phyloP scores from a whole-genome alignment of 192 early-diverging fungal genomes.

The Gonapodya prolifera region DNA sequence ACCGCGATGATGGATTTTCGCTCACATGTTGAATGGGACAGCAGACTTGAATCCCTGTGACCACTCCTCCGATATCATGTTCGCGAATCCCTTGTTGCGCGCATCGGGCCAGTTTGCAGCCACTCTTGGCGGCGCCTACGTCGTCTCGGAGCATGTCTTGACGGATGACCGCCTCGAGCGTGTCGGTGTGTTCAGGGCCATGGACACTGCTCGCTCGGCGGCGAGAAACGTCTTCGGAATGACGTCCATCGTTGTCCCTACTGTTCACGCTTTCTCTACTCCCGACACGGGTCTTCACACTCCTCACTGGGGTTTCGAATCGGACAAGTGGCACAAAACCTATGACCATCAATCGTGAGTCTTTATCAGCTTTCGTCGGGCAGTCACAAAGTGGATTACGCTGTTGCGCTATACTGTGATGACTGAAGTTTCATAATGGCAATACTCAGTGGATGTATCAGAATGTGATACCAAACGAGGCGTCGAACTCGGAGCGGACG shows the following conservation, averaged over 20 bases:
- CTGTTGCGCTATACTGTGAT: conserved; percentile 5
- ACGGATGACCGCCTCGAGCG: conserved; percentile 25
- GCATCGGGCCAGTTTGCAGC: neutral
- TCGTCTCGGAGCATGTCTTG: conserved; percentile 21
- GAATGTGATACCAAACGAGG: neutral
- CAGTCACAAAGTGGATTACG: no score
- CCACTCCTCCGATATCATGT: neutral
- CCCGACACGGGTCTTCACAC: conserved; percentile 87
- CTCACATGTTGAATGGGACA: no score
- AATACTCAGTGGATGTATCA: neutral
- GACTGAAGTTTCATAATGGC: neutral
- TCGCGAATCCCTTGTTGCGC: neutral
- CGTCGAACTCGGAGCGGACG: no score
- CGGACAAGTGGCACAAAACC: conserved; percentile 64
- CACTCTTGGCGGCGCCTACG: conserved; percentile 16
- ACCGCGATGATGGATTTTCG: no score
- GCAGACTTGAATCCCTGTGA: no score
- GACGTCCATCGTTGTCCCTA: conserved; percentile 31
- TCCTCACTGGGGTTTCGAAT: conserved; percentile 78
- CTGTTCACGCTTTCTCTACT: conserved; percentile 58
- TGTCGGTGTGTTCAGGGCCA: conserved; percentile 7
- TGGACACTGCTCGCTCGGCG: conserved; percentile 25
- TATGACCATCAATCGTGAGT: conserved; percentile 85
- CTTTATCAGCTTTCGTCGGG: neutral
- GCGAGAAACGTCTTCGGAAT: conserved; percentile 33